Evolutionary conservation across 1,284 basidiomycete genomes (phyloP).

Genomic region (Malassezia globosa): DNA sequence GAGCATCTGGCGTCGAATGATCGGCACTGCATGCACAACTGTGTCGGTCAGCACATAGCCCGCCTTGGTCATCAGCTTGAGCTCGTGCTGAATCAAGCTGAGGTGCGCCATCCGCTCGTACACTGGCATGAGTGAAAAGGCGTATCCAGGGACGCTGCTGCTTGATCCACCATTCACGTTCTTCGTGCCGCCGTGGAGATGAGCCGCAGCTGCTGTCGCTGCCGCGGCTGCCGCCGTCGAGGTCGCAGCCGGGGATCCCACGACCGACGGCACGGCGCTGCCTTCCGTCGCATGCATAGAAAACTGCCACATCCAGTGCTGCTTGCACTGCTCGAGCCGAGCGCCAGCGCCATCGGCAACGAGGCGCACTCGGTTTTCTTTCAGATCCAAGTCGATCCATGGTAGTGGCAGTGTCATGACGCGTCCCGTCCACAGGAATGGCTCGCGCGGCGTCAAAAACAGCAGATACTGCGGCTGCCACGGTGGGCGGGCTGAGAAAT

Average conservation of each 20-base stretch:
- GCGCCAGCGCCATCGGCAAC: constrained; percentile 61
- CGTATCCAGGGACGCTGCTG: background rate
- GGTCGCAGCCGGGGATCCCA: constrained; percentile 6
- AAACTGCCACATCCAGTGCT: constrained; percentile 54
- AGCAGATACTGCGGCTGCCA: constrained; percentile 59
- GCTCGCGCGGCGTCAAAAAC: constrained; percentile 69
- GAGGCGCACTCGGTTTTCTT: constrained; percentile 39
- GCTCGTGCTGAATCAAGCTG: constrained; percentile 73
- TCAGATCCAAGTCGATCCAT: constrained; percentile 34
- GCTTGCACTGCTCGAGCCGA: constrained; percentile 66
- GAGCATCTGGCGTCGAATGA: constrained; percentile 23
- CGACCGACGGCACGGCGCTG: background rate
- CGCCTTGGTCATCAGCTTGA: constrained; percentile 78
- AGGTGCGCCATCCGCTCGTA: constrained; percentile 83
- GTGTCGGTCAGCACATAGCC: constrained; percentile 82
- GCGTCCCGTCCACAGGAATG: constrained; percentile 84
- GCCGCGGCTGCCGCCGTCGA: constrained; percentile 27
- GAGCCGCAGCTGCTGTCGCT: constrained; percentile 37
- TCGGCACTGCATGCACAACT: constrained; percentile 61
- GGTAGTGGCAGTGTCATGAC: constrained; percentile 55
- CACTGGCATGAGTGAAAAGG: constrained; percentile 53
- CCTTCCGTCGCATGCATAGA: background rate
- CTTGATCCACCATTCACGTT: constrained; percentile 4
- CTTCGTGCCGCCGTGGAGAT: constrained; percentile 38
- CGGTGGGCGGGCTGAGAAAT: background rate